phyloP scores from a whole-genome alignment of 2,329 filamentous ascomycete species.

The Plenodomus biglobosus region DNA sequence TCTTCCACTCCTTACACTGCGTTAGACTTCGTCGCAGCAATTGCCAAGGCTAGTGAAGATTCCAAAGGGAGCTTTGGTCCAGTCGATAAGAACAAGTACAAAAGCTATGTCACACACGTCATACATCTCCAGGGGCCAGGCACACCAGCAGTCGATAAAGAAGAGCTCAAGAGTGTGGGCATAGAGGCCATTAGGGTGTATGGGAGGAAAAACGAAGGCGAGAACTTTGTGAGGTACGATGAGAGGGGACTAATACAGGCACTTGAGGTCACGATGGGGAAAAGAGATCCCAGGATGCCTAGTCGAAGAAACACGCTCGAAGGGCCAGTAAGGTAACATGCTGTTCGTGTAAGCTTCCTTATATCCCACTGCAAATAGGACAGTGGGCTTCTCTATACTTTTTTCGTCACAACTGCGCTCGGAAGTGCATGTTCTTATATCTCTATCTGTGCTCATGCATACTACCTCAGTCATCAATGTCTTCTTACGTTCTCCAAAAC shows the following conservation, averaged over 20 bases:
- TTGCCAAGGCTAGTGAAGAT: slow-evolving; percentile 66
- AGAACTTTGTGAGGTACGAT: slow-evolving; percentile 69
- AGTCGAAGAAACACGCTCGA: slow-evolving; percentile 60
- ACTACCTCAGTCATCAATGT: too few relatives aligned
- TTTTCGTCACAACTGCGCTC: too few relatives aligned
- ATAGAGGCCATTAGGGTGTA: slow-evolving; percentile 79
- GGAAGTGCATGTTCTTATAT: too few relatives aligned
- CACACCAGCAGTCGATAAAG: slow-evolving; percentile 70
- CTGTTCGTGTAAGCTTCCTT: too few relatives aligned
- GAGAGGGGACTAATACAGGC: slow-evolving; percentile 71
- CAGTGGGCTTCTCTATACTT: too few relatives aligned
- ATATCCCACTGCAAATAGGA: too few relatives aligned
- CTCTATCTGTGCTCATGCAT: too few relatives aligned
- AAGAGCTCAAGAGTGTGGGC: slow-evolving; percentile 64
- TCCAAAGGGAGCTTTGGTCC: slow-evolving; percentile 45
- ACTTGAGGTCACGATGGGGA: slow-evolving; percentile 74
- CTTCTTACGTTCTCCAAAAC: too few relatives aligned
- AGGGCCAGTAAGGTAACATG: background rate
- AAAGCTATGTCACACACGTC: slow-evolving; percentile 77
- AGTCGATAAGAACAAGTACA: slow-evolving; percentile 52
- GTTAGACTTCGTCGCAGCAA: slow-evolving; percentile 77
- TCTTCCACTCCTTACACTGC: slow-evolving; percentile 66
- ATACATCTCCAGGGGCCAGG: slow-evolving; percentile 73
- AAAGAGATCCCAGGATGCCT: slow-evolving; percentile 56
- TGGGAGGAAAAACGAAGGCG: slow-evolving; percentile 63